Conservation (phyloP, 2,329 filamentous ascomycete species). For the Botrytis deweyae region DNA sequence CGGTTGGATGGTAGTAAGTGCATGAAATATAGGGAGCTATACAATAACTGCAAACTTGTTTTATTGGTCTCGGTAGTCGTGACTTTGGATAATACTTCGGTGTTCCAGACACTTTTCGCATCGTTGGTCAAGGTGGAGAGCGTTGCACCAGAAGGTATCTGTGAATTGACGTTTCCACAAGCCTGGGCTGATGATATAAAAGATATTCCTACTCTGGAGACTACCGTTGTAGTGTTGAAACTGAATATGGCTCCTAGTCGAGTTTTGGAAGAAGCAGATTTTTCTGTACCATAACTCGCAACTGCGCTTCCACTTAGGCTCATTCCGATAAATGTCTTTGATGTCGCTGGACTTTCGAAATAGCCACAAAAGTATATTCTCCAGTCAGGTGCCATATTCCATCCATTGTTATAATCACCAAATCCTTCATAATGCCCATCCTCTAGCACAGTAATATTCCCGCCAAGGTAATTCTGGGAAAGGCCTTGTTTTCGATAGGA, state of each 20-base stretch:
- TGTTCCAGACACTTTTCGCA: constrained; percentile 59
- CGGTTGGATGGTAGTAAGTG: constrained; percentile 54
- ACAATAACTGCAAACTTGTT: constrained; percentile 59
- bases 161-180: constrained; percentile 48
- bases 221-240: constrained; percentile 45
- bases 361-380: constrained; percentile 57
- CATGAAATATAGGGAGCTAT: constrained; percentile 61
- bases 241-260: constrained; percentile 49
- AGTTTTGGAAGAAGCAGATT: constrained; percentile 33
- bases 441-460: constrained; percentile 52
- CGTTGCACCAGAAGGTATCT: constrained; percentile 46
- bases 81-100: constrained; percentile 61
- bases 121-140: constrained; percentile 44
- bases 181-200: constrained; percentile 50
- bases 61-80: constrained; percentile 57
- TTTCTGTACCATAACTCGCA: constrained; percentile 37
- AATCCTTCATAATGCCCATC: constrained; percentile 57
- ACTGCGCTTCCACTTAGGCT: constrained; percentile 2
- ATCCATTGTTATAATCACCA: constrained; percentile 65
- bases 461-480: constrained; percentile 60
- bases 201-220: constrained; percentile 52
- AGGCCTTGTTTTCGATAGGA: constrained; percentile 59
- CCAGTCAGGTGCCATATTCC: constrained; percentile 64
- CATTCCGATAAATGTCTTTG: constrained; percentile 44
- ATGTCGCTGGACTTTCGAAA: constrained; percentile 45